These are phyloP conservation scores for Diaporthe velutina DNA, from an alignment of 2,329 filamentous ascomycete genomes.

Conservation along the genomic window DNA sequence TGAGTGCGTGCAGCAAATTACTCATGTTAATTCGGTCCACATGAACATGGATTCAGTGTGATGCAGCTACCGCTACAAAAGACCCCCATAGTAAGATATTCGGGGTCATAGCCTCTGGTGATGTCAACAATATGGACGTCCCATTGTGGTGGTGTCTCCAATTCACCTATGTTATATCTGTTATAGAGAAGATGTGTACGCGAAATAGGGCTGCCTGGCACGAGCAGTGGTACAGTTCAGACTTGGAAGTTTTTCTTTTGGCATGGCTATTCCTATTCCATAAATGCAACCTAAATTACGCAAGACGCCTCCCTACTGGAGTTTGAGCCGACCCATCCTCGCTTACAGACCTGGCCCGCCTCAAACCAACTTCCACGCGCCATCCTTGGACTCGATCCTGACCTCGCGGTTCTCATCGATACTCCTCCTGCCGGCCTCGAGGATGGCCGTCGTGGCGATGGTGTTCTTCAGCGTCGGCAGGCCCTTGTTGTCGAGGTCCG, in stretches of 20 bases:
- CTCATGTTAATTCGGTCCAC: neutral
- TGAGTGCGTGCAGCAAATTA: neutral
- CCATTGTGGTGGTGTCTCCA: slow-evolving; percentile 43
- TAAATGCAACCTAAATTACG: slow-evolving; percentile 9
- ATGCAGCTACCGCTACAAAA: slow-evolving; percentile 53
- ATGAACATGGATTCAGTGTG: slow-evolving; percentile 49
- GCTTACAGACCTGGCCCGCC: neutral
- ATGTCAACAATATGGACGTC: slow-evolving; percentile 49
- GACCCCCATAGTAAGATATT: slow-evolving; percentile 49
- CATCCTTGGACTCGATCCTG: slow-evolving; percentile 76
- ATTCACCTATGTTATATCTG: slow-evolving; percentile 43
- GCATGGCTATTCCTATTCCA: neutral
- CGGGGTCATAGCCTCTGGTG: slow-evolving; percentile 50
- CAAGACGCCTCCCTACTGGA: neutral
- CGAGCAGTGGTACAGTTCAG: neutral
- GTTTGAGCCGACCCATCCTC: neutral
- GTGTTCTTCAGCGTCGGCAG: slow-evolving; percentile 91
- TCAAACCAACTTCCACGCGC: slow-evolving; percentile 75
- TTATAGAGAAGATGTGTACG: no score
- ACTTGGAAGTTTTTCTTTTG: neutral
- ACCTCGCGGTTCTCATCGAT: slow-evolving; percentile 86
- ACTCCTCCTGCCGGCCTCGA: slow-evolving; percentile 87
- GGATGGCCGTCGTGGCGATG: slow-evolving; percentile 89
- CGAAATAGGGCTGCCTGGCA: neutral
- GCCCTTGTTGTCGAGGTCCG: slow-evolving; percentile 83